Percentiles rank a stretch among this genome's conserved stretches.
Evolutionary conservation across 2,329 filamentous ascomycete genomes (phyloP).

Genomic region (Herpomyces periplanetae): DNA sequence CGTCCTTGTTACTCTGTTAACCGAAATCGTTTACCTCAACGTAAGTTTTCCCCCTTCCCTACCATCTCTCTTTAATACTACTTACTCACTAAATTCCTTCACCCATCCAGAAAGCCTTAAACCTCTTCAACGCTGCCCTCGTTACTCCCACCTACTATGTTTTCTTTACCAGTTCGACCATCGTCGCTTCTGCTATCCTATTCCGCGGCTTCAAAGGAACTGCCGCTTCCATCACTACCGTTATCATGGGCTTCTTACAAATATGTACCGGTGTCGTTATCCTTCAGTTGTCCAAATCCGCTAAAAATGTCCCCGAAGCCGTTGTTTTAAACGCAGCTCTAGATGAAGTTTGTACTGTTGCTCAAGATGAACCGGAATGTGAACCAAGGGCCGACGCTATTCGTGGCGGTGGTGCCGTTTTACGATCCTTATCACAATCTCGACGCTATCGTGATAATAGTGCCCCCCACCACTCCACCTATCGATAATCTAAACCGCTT

Average conservation of each 20-base stretch:
- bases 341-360: constrained; percentile 76
- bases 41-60: constrained; percentile 15
- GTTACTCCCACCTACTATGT: constrained; percentile 97
- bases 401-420: constrained; percentile 50
- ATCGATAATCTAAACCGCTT: no score
- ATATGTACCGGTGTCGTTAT: constrained; percentile 79
- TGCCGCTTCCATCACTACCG: constrained; percentile 34
- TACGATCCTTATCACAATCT: constrained; percentile 36
- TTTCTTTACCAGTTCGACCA: constrained; percentile 81
- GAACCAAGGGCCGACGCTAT: constrained; percentile 91
- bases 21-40: constrained; percentile 80
- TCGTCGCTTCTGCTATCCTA: constrained; percentile 61
- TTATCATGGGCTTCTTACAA: constrained; percentile 65
- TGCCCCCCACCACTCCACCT: no score
- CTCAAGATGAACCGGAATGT: constrained; percentile 72
- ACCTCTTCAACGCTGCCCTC: constrained; percentile 77
- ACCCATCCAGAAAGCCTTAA: constrained; percentile 61
- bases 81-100: constrained; percentile 6
- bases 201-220: constrained; percentile 83
- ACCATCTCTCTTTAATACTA: not conserved
- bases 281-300: constrained; percentile 81
- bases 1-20: constrained; percentile 50
- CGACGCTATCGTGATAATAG: no score
- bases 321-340: constrained; percentile 72
- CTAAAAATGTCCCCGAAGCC: constrained; percentile 78